Evolutionary conservation across 805 yeast species (phyloP).

Genomic region (Ogataea haglerorum): DNA sequence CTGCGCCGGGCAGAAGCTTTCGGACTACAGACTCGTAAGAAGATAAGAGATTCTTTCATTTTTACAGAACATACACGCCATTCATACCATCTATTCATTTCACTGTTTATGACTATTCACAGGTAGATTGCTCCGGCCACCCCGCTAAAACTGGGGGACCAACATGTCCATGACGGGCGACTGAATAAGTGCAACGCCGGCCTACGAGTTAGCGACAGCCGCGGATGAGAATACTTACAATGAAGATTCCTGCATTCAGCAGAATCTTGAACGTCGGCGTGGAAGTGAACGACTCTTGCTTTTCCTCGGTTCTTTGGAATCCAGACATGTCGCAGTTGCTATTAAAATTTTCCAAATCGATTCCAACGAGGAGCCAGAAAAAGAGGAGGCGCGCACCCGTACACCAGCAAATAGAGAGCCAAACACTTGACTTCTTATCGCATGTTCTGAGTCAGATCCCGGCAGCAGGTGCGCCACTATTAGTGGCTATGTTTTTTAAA

Average conservation of each 20-base stretch:
- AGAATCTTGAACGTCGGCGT: conserved; percentile 65
- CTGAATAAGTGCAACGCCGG: conserved; percentile 74
- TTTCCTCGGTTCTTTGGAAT: conserved; percentile 24
- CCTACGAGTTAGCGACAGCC: conserved; percentile 28
- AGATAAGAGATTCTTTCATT: not conserved
- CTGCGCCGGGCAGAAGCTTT: not conserved
- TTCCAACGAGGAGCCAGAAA: not conserved
- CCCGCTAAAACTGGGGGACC: conserved; percentile 58
- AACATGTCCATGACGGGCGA: conserved; percentile 78
- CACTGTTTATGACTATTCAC: conserved; percentile 5
- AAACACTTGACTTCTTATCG: conserved; percentile 3
- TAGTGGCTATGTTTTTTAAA: conserved; percentile 11
- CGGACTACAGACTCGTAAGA: not conserved
- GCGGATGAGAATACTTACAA: conserved; percentile 29
- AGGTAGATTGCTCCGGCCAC: not conserved
- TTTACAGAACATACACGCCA: not conserved
- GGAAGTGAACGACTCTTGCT: conserved; percentile 48
- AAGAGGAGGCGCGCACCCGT: conserved; percentile 1
- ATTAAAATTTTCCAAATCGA: conserved; percentile 6
- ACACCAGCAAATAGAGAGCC: conserved; percentile 1
- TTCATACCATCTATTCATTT: not conserved
- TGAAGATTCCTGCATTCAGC: conserved; percentile 60
- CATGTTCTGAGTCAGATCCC: conserved; percentile 1
- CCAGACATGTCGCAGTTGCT: conserved; percentile 30
- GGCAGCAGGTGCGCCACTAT: conserved; percentile 8